Evolutionary conservation across 1,284 basidiomycete genomes (phyloP).

Genomic region (Cyathus pygmaeus): DNA sequence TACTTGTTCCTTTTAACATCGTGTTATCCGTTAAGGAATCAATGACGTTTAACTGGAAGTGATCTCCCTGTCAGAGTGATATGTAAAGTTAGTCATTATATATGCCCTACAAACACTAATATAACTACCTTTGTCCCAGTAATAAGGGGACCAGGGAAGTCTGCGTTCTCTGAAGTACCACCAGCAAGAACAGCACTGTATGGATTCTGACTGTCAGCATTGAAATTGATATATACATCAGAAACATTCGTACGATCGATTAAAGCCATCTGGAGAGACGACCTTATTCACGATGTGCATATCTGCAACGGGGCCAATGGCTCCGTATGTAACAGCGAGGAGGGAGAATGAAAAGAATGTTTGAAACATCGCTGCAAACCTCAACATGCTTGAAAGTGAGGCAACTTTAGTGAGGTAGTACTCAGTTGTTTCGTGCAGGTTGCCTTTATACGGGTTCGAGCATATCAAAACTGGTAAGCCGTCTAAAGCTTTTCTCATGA

Average conservation of each 20-base stretch:
- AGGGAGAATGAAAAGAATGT: conserved; percentile 4
- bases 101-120: background rate
- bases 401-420: no score
- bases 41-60: background rate
- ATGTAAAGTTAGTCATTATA: background rate
- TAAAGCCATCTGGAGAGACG: conserved; percentile 31
- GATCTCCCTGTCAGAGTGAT: background rate
- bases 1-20: conserved; percentile 12
- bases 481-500: no score
- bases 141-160: background rate
- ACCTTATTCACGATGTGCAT: conserved; percentile 24
- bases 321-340: conserved; percentile 1
- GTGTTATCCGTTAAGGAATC: conserved; percentile 1
- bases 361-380: background rate
- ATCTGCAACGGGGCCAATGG: conserved; percentile 22
- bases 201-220: conserved; percentile 14
- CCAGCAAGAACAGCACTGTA: background rate
- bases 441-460: no score
- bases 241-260: conserved; percentile 19
- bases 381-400: background rate
- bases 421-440: no score
- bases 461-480: no score
- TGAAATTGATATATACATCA: conserved; percentile 34
- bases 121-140: background rate
- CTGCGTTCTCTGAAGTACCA: background rate